Base-by-base conservation (phyloP, 352 stramenopile genomes). In the Pythium phragmitis region DNA sequence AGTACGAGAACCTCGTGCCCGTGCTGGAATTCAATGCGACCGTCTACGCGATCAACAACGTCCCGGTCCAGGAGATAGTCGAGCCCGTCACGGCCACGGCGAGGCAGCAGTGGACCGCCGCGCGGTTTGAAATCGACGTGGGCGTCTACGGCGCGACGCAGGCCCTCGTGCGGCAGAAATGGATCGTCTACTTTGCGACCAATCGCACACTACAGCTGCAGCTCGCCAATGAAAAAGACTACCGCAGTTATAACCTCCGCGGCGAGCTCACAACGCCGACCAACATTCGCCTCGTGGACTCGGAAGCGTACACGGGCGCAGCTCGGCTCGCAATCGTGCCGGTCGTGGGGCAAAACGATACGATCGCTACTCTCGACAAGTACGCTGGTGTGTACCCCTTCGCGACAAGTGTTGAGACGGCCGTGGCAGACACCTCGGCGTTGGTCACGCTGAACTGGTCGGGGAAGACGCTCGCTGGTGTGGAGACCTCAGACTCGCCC, bases 251-350 rank as follows among this genome's bases (percentile, higher is more conserved):
- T 71, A 88, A 92, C 50, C 70, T 75, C 48, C 76, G 73, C 7
- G 83, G 81, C 5, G 78, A 90, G 60, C 56, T 92, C 36, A 88
- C 76, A 45, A 89, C 68, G 19, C 83, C 83, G n/a, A 92, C 83
- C 14, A 89, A 85, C 49, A 61, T 89, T 23, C 79, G 83, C 8
- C 59, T 92, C 2, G 80, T 92, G 30, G 83, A 89, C 66, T 71
- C 71, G 28, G 75, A 83, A 17, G 74, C 87, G 21, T 92, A 89
- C 67, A 77, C 78, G 8, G 85, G 85, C 51, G 72, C 75, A 3
- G 68, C 72, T 12, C 81, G 85, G 0, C 54, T 91, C 9, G 82
- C 85, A 3, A 69, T 94, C 49, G 79, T 92, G 8, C 82, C 85
- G 0, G 60, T 69, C 4, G 64, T 65, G 21, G 62, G 60, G 16